Evolutionary conservation across 169 alveolate species (phyloP).

Genomic region (Eimeria acervulina): DNA sequence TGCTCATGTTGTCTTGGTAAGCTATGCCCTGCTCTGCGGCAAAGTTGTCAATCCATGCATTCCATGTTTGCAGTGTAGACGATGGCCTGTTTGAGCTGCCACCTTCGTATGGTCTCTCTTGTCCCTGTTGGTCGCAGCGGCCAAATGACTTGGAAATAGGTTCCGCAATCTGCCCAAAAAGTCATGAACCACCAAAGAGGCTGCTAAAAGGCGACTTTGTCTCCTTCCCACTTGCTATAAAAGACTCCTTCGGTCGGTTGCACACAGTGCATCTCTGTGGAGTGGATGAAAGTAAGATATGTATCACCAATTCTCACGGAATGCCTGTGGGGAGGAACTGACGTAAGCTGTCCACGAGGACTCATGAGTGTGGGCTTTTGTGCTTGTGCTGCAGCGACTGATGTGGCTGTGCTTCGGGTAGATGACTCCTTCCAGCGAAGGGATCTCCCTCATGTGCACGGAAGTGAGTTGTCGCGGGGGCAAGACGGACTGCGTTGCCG

Average conservation of each 20-base stretch:
- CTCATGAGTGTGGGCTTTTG: neutral
- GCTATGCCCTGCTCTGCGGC: conserved; percentile 16
- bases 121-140: conserved; percentile 1
- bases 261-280: conserved; percentile 43
- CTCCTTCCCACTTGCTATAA: conserved; percentile 16
- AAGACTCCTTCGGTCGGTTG: conserved; percentile 43
- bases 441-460: neutral
- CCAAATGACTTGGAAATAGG: neutral
- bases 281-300: conserved; percentile 1
- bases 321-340: neutral
- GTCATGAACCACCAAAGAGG: neutral
- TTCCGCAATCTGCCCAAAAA: neutral
- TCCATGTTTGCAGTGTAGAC: neutral
- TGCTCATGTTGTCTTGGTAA: conserved; percentile 61
- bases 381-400: conserved; percentile 60
- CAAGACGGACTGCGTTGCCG: neutral
- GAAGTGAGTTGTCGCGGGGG: neutral
- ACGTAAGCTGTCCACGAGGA: neutral
- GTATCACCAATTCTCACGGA: neutral
- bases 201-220: neutral
- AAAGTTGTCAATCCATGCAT: neutral
- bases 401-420: conserved; percentile 63
- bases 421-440: neutral
- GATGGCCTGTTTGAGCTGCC: neutral
- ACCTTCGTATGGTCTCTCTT: neutral